Evolutionary conservation across 148 eudicot species (phyloP), one percentile per base, ranked within the genome.

Genomic region (Rhododendron molle): DNA sequence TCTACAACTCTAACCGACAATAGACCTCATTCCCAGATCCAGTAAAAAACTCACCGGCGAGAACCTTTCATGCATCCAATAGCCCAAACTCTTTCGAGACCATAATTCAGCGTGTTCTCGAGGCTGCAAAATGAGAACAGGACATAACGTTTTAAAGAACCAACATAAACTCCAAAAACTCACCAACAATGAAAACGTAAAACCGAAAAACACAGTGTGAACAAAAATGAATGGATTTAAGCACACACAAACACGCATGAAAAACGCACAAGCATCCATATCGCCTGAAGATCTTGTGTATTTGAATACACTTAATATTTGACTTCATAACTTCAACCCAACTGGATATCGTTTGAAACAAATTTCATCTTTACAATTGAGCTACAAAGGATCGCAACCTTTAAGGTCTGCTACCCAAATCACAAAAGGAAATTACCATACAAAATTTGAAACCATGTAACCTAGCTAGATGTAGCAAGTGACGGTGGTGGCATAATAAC

Each of bases 31-130:
- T 30, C 74, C 15, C 21, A 58, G 34, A n/a, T 28, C 47, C 81
- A 12, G 7, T 44, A 46, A n/a, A 44, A 78, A 23, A 65, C 47
- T 88, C 91, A 94, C 98, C 96, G 87, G 20, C 95, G 96, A 60
- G 98, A 96, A 86, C 98, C 88, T 89, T 93, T 94, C 90, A 96
- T 92, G 91, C 87, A 93, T 86, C 98, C 98, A 84, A 94, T 88
- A 87, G 98, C 94, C 98, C 98, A 96, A 86, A 96, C 98, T 89
- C 98, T 93, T 92, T 93, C 98, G 76, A 96, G 94, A 43, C 95
- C 96, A 88, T 94, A 96, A 72, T 94, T 96, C 83, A 93, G 88
- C 43, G 98, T 93, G 91, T 94, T 96, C 85, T 96, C 98, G 78
- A 96, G 98, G 89, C 98, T 94, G 96, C 90, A 91, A 86, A 54